Conservation (phyloP, 2,329 filamentous ascomycete species). For the Furcasterigmium sp. region DNA sequence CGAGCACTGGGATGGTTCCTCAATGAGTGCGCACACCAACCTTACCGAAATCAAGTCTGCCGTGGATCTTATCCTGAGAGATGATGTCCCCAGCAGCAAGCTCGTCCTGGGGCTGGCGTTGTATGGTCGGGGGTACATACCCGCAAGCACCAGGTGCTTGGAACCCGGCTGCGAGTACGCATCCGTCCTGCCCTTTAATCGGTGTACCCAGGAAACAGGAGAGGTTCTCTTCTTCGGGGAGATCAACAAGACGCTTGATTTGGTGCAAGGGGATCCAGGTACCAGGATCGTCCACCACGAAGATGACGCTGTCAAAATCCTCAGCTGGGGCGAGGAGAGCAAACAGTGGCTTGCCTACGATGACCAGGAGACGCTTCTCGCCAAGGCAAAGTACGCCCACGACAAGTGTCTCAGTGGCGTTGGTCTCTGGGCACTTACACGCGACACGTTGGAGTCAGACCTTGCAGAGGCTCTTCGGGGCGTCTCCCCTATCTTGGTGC, state of each 20-base stretch:
- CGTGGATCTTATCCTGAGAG: constrained; percentile 42
- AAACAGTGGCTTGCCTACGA: constrained; percentile 16
- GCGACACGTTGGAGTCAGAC: too few species aligned
- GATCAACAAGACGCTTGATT: constrained; percentile 20
- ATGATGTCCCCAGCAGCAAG: constrained; percentile 31
- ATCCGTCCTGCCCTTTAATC: constrained; percentile 15
- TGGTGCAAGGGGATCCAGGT: not conserved
- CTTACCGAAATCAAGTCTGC: constrained; percentile 38
- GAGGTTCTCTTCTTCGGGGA: constrained; percentile 25
- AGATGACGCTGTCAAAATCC: constrained; percentile 22
- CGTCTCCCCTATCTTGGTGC: too few species aligned
- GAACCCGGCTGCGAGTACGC: constrained; percentile 22
- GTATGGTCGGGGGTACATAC: constrained; percentile 32
- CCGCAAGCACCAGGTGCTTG: constrained; percentile 17
- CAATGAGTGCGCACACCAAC: constrained; percentile 34
- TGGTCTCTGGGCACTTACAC: constrained; percentile 22
- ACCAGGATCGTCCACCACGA: constrained; percentile 5
- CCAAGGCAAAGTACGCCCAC: constrained; percentile 24
- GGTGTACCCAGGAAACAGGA: constrained; percentile 19
- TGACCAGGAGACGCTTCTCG: constrained; percentile 23
- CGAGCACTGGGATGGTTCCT: too few species aligned
- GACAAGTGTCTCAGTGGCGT: constrained; percentile 19
- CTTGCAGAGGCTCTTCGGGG: too few species aligned
- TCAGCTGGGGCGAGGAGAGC: constrained; percentile 20
- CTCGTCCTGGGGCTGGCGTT: constrained; percentile 39